These are phyloP conservation scores for Byssoonygena ceratinophila DNA, from an alignment of 2,329 filamentous ascomycete genomes.

Conservation along the genomic window DNA sequence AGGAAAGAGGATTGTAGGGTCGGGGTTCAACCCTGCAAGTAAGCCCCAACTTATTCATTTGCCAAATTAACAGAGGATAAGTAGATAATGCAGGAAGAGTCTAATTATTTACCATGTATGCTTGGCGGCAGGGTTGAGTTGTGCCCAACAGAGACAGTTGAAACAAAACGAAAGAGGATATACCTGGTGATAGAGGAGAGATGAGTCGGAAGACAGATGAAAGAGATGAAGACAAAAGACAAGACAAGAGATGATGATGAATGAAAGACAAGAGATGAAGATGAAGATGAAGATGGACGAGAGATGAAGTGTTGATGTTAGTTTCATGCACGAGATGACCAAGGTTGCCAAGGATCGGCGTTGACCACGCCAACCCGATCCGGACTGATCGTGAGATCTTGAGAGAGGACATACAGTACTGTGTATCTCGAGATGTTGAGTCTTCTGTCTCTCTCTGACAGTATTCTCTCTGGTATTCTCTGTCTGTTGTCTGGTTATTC, in stretches of 20 bases:
- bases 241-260: not conserved
- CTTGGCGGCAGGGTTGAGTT: slow-evolving; percentile 6
- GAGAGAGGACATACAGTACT: no score
- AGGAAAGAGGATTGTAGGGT: not conserved
- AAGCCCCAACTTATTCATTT: not conserved
- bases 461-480: no score
- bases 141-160: not conserved
- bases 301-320: not conserved
- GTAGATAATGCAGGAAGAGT: not conserved
- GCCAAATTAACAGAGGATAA: no score
- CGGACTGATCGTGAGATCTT: no score
- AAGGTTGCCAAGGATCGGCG: slow-evolving; percentile 1
- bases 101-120: not conserved
- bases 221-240: not conserved
- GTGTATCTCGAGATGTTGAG: no score
- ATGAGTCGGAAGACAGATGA: not conserved
- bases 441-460: not conserved
- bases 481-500: not conserved
- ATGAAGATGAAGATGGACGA: not conserved
- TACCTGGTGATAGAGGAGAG: no score
- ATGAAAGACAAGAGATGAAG: slow-evolving; percentile 1
- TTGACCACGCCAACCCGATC: no score
- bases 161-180: not conserved
- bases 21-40: slow-evolving; percentile 1
- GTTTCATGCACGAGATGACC: slow-evolving; percentile 4